Evolutionary conservation across 176 grass and related monocot species (phyloP).

Genomic region (Neostapfia colusana): DNA sequence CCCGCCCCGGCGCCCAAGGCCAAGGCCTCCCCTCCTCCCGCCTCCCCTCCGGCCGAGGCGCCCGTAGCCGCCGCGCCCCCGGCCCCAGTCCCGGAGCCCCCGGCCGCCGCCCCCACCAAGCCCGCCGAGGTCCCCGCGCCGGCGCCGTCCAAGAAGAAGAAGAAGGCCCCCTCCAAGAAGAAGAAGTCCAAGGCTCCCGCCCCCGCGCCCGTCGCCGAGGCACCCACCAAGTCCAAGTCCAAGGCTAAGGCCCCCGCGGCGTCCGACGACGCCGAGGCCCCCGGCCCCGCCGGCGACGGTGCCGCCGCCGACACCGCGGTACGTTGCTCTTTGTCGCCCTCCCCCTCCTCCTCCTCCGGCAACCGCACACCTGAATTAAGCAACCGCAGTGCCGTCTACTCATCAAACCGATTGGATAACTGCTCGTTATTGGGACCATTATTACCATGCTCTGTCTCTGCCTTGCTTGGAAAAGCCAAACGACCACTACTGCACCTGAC

Average conservation of each 20-base stretch:
- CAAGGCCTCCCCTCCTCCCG: constrained; percentile 29
- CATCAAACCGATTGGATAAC: background rate
- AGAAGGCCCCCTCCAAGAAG: constrained; percentile 54
- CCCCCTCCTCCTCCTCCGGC: background rate
- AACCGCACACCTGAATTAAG: background rate
- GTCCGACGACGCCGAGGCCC: constrained; percentile 6
- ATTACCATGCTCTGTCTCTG: too few species aligned
- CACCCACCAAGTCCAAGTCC: constrained; percentile 2
- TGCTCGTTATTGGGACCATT: background rate
- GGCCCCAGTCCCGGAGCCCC: background rate
- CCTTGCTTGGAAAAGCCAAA: too few species aligned
- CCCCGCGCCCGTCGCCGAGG: constrained; percentile 44
- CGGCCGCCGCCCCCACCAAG: constrained; percentile 45
- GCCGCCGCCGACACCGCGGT: constrained; percentile 44
- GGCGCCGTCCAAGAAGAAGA: constrained; percentile 56
- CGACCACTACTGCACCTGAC: too few species aligned
- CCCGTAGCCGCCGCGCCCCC: constrained; percentile 31
- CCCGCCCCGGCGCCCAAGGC: constrained; percentile 38
- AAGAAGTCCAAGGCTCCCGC: constrained; percentile 57
- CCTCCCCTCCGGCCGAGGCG: background rate
- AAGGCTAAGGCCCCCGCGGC: constrained; percentile 46
- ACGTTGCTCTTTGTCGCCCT: background rate
- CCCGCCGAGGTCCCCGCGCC: constrained; percentile 50
- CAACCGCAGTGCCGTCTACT: background rate
- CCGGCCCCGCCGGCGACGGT: constrained; percentile 36